phyloP scores from a whole-genome alignment of 2,329 filamentous ascomycete species.

The Trichoderma sp. region DNA sequence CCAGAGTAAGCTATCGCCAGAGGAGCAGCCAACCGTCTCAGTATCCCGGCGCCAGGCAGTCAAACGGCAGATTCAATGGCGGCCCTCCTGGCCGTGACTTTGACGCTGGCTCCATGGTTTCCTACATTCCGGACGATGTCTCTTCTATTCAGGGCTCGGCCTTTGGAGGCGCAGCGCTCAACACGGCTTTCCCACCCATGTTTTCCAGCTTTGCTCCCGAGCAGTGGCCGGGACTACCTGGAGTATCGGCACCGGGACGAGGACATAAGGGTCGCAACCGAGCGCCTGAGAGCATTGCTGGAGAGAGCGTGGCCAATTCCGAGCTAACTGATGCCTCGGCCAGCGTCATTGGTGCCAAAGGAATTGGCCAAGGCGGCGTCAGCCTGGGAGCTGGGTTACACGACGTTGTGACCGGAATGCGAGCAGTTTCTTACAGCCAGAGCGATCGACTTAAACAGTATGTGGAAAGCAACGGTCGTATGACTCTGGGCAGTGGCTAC shows the following conservation, averaged over 20 bases:
- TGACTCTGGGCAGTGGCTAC: conserved; percentile 68
- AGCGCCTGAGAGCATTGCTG: conserved; percentile 77
- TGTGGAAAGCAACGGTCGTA: conserved; percentile 80
- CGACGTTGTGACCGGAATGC: conserved; percentile 68
- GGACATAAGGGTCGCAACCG: conserved; percentile 69
- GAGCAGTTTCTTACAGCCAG: conserved; percentile 61
- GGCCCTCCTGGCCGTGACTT: conserved; percentile 55
- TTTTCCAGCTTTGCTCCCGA: conserved; percentile 91
- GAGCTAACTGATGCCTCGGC: conserved; percentile 84
- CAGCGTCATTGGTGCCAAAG: conserved; percentile 75
- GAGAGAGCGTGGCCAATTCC: conserved; percentile 89
- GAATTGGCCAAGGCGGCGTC: conserved; percentile 81
- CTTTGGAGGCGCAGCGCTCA: conserved; percentile 79
- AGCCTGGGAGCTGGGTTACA: conserved; percentile 82
- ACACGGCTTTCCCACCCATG: conserved; percentile 82
- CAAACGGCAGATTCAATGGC: conserved; percentile 49
- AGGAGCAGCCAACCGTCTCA: conserved; percentile 77
- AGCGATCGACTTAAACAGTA: conserved; percentile 89
- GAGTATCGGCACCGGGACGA: conserved; percentile 63
- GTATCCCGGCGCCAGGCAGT: conserved; percentile 50
- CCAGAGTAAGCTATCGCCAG: conserved; percentile 89
- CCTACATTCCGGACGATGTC: conserved; percentile 95
- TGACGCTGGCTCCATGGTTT: conserved; percentile 86
- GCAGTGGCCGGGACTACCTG: conserved; percentile 81
- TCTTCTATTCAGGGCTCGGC: conserved; percentile 94